These are phyloP conservation scores for Loxodes magnus DNA, from an alignment of 73 alveolate genomes.

Conservation along the genomic window DNA sequence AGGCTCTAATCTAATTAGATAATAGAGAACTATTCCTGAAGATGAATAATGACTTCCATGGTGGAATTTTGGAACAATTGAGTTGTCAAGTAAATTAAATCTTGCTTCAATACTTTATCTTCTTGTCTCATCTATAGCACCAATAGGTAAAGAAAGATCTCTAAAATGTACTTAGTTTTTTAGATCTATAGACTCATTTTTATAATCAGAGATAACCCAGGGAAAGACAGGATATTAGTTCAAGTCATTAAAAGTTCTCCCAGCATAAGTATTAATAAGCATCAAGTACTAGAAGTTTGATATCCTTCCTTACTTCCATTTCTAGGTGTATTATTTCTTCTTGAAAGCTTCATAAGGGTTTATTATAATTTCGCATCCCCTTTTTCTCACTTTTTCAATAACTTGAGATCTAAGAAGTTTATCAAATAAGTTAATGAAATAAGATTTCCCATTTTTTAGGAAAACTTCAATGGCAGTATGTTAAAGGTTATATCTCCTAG, in stretches of 20 bases:
- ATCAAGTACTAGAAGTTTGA: conserved; percentile 70
- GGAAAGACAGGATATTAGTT: conserved; percentile 98
- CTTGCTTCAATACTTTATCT: not conserved
- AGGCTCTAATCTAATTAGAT: conserved; percentile 78
- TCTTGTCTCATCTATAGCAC: conserved; percentile 52
- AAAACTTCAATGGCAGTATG: conserved; percentile 40
- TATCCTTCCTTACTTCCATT: conserved; percentile 35
- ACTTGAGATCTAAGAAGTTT: conserved; percentile 7
- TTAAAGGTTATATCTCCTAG: conserved; percentile 25
- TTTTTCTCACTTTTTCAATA: conserved; percentile 3
- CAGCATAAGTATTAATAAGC: conserved; percentile 71
- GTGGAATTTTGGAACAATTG: conserved; percentile 48
- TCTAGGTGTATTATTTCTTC: not conserved
- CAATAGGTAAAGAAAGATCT: conserved; percentile 86
- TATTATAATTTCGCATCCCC: not conserved
- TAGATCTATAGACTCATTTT: conserved; percentile 27
- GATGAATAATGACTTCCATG: conserved; percentile 91
- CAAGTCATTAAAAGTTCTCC: conserved; percentile 76
- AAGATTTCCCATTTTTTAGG: conserved; percentile 17
- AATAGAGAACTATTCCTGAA: conserved; percentile 88
- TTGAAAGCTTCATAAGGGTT: not conserved
- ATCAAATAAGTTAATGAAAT: conserved; percentile 24
- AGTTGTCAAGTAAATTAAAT: not conserved
- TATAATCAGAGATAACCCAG: conserved; percentile 77
- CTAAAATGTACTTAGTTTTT: conserved; percentile 55